Evolutionary conservation across 1,284 basidiomycete species (phyloP).

Genomic region (Rhodotorula glutinis): DNA sequence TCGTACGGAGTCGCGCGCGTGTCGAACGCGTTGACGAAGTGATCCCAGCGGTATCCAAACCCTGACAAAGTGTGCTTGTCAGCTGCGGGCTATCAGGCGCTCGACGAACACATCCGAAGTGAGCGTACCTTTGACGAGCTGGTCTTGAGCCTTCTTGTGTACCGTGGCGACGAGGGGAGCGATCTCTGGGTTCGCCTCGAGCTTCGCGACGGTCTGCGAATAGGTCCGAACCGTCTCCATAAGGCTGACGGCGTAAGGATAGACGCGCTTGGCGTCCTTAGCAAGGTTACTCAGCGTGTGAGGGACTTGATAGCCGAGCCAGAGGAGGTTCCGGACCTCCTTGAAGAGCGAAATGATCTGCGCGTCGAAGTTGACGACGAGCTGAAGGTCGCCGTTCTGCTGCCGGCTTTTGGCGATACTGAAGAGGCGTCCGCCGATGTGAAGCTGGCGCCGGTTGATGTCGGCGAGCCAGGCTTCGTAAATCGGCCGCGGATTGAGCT

Average conservation of each 20-base stretch:
- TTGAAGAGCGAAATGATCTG: slow-evolving; percentile 98
- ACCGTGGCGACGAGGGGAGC: slow-evolving; percentile 91
- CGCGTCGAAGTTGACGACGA: slow-evolving; percentile 94
- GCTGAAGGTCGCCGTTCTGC: slow-evolving; percentile 62
- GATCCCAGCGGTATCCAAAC: slow-evolving; percentile 93
- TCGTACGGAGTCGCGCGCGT: slow-evolving; percentile 49
- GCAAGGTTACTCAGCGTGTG: slow-evolving; percentile 93
- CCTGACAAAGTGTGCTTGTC: slow-evolving; percentile 53
- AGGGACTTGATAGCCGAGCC: slow-evolving; percentile 92
- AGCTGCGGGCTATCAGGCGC: neutral
- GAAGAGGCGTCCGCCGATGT: slow-evolving; percentile 90
- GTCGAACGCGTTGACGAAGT: slow-evolving; percentile 90
- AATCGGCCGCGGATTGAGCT: slow-evolving; percentile 88
- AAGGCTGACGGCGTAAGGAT: slow-evolving; percentile 94
- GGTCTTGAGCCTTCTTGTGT: slow-evolving; percentile 81
- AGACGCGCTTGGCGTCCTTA: slow-evolving; percentile 95
- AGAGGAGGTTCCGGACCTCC: slow-evolving; percentile 90
- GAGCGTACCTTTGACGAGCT: slow-evolving; percentile 72
- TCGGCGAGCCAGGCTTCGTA: slow-evolving; percentile 96
- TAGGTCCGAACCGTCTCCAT: slow-evolving; percentile 98
- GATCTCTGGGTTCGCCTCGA: slow-evolving; percentile 83
- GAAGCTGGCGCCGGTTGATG: slow-evolving; percentile 86
- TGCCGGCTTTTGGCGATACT: slow-evolving; percentile 77
- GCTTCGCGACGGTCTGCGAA: slow-evolving; percentile 84
- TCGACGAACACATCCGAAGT: neutral